A percentile compares a stretch with the other conserved stretches of the same genome.
Evolutionary conservation across 2,329 filamentous ascomycete genomes (phyloP).

Genomic region (Claviceps paspali): DNA sequence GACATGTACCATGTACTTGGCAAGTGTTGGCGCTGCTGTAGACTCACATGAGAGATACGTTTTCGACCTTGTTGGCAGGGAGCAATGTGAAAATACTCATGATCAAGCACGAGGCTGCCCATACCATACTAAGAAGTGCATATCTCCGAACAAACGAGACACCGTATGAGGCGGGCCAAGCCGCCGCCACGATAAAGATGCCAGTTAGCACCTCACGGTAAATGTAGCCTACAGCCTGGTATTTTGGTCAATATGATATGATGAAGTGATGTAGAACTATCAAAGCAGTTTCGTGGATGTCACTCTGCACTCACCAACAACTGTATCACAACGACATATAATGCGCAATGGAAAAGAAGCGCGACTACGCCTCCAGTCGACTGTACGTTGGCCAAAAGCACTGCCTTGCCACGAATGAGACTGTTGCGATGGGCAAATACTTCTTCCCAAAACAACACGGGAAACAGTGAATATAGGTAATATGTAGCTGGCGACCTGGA

Average conservation of each 20-base stretch:
- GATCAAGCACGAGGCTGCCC: constrained; percentile 59
- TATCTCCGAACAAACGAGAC: constrained; percentile 55
- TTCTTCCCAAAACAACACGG: constrained; percentile 21
- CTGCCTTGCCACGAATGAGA: constrained; percentile 47
- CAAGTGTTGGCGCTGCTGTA: neutral
- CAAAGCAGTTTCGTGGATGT: neutral
- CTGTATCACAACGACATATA: constrained; percentile 63
- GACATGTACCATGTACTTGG: neutral
- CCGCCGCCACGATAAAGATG: constrained; percentile 58
- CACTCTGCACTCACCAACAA: constrained; percentile 46
- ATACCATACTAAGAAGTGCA: constrained; percentile 46
- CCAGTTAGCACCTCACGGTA: constrained; percentile 73
- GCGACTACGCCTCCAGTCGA: constrained; percentile 41
- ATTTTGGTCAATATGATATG: neutral
- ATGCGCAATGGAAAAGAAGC: constrained; percentile 45
- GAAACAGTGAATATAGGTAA: constrained; percentile 50
- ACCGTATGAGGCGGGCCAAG: constrained; percentile 70
- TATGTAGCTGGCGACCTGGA: constrained; percentile 73
- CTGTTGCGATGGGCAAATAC: constrained; percentile 66
- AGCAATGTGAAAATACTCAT: constrained; percentile 90
- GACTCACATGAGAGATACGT: constrained; percentile 55
- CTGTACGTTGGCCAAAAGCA: constrained; percentile 54
- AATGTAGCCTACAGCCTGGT: constrained; percentile 78
- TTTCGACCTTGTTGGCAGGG: constrained; percentile 73
- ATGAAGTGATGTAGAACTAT: neutral